A percentile compares a stretch with the other conserved stretches of the same genome.
These are phyloP conservation scores for Butyriboletus loyo DNA, from an alignment of 768 basidiomycete genomes.

Conservation along the genomic window DNA sequence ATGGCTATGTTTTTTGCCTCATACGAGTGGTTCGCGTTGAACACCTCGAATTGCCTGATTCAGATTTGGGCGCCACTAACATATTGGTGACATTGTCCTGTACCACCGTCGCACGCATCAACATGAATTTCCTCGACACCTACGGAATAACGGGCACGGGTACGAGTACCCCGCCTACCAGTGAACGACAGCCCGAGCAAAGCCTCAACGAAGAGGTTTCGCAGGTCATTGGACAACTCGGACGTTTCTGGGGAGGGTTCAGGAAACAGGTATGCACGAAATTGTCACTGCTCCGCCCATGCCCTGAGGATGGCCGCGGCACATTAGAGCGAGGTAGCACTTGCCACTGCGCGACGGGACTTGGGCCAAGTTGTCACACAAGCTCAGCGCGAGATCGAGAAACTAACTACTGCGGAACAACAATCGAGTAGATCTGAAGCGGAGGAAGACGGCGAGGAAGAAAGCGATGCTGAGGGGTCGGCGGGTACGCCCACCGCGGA, in stretches of 20 bases:
- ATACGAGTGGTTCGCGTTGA: background rate
- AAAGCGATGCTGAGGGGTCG: slow-evolving; percentile 25
- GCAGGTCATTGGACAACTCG: slow-evolving; percentile 85
- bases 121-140: slow-evolving; percentile 75
- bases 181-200: slow-evolving; percentile 41
- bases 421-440: slow-evolving; percentile 9
- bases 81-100: background rate
- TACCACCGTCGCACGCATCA: background rate
- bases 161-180: slow-evolving; percentile 45
- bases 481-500: slow-evolving; percentile 26
- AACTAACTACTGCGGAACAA: slow-evolving; percentile 44
- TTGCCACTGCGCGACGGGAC: slow-evolving; percentile 72
- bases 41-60: slow-evolving; percentile 10
- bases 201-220: slow-evolving; percentile 83
- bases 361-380: slow-evolving; percentile 69
- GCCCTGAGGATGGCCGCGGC: slow-evolving; percentile 2
- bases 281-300: background rate
- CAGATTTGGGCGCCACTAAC: slow-evolving; percentile 6
- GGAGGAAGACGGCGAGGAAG: slow-evolving; percentile 19
- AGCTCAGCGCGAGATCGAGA: slow-evolving; percentile 73
- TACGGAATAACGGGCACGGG: slow-evolving; percentile 52
- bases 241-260: slow-evolving; percentile 88
- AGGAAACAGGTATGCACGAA: slow-evolving; percentile 71
- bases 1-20: background rate
- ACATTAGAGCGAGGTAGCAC: slow-evolving; percentile 61